phyloP scores from a whole-genome alignment of 129 eudicot genomes.

The Smallanthus sonchifolius region DNA sequence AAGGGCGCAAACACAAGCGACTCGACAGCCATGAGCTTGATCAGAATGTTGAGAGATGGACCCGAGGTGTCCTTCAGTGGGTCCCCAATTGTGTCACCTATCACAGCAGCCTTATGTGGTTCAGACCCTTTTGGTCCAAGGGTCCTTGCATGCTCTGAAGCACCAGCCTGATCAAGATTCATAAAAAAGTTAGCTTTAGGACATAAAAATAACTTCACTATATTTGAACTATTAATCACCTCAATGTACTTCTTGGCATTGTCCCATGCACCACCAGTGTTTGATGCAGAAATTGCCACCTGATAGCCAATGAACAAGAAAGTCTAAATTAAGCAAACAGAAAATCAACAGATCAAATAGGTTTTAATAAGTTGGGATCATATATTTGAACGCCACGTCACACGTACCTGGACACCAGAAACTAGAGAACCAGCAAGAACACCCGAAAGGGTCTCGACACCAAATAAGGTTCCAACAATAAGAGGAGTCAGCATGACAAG shows the following conservation, averaged over 20 bases:
- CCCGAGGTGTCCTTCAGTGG: slow-evolving; percentile 85
- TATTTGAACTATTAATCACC: slow-evolving; percentile 29
- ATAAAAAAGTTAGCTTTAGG: background rate
- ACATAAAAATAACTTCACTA: background rate
- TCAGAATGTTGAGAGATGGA: slow-evolving; percentile 75
- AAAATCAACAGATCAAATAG: background rate
- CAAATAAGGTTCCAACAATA: slow-evolving; percentile 71
- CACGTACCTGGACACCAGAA: slow-evolving; percentile 71
- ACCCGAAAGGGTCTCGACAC: slow-evolving; percentile 81
- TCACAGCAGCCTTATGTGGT: slow-evolving; percentile 84
- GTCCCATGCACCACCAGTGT: slow-evolving; percentile 79
- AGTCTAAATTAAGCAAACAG: background rate
- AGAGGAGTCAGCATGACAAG: slow-evolving; percentile 90
- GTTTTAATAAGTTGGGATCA: background rate
- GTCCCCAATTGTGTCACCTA: slow-evolving; percentile 83
- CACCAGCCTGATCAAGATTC: slow-evolving; percentile 57
- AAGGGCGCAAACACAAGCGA: slow-evolving; percentile 84
- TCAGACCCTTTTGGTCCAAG: slow-evolving; percentile 90
- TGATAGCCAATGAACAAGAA: background rate
- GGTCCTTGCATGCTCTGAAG: slow-evolving; percentile 68
- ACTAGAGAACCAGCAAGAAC: slow-evolving; percentile 86
- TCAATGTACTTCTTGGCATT: slow-evolving; percentile 87
- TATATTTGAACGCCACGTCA: background rate
- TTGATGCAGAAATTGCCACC: slow-evolving; percentile 20
- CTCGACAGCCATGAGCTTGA: slow-evolving; percentile 87